Conservation (phyloP, 768 basidiomycete species). For the Kwoniella newhampshirensis region DNA sequence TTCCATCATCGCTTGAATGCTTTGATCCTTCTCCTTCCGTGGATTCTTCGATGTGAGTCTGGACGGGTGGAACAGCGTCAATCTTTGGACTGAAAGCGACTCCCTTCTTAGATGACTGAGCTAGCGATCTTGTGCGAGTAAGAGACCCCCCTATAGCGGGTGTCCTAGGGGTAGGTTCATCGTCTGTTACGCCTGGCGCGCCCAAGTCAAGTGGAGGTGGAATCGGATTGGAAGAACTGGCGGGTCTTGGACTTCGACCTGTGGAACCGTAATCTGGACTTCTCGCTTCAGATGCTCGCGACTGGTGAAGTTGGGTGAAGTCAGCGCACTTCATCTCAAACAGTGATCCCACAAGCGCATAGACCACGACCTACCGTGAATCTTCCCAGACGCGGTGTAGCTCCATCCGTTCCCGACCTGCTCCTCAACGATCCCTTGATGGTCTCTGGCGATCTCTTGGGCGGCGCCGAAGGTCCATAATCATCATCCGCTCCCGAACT, state of each 20-base stretch:
- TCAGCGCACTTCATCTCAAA: too few relatives aligned
- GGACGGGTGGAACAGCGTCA: conserved; percentile 10
- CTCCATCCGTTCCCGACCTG: conserved; percentile 2
- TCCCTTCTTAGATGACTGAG: conserved; percentile 6
- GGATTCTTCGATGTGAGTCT: conserved; percentile 9
- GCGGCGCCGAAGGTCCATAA: conserved; percentile 44
- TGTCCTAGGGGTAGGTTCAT: too few relatives aligned
- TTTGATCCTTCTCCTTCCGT: conserved; percentile 6
- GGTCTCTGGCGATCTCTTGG: conserved; percentile 17
- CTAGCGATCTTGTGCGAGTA: too few relatives aligned
- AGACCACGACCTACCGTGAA: conserved; percentile 5
- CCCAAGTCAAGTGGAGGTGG: conserved; percentile 41
- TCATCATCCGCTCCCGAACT: conserved; percentile 68
- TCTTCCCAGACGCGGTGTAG: conserved; percentile 11
- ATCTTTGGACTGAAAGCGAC: conserved; percentile 15
- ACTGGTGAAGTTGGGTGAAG: too few relatives aligned
- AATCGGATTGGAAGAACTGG: not conserved
- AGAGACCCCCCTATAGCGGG: too few relatives aligned
- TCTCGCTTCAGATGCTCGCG: conserved; percentile 12
- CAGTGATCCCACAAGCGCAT: not conserved
- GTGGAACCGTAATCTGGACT: conserved; percentile 26
- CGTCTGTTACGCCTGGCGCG: conserved; percentile 15
- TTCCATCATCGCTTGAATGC: conserved; percentile 6
- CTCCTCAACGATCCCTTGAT: conserved; percentile 8
- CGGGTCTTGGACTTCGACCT: conserved; percentile 19